Evolutionary conservation across 2,329 filamentous ascomycete genomes (phyloP).

Genomic region (Tolypocladium album): DNA sequence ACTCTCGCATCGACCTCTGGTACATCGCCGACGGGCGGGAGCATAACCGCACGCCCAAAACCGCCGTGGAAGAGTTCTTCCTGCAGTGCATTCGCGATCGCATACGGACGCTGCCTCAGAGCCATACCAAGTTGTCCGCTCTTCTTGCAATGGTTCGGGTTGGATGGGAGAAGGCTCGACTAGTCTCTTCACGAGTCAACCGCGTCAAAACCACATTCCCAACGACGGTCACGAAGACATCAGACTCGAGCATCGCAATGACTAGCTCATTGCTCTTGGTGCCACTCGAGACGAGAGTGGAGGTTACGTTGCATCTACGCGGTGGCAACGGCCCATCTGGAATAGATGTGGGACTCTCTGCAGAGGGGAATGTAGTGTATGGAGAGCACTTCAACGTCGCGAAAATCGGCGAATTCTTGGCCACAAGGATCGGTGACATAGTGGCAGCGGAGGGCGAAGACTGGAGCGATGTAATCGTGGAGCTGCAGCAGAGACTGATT

Average conservation of each 20-base stretch:
- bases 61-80: conserved; percentile 64
- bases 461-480: conserved; percentile 46
- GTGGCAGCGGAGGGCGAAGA: conserved; percentile 21
- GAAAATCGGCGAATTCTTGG: conserved; percentile 65
- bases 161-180: conserved; percentile 55
- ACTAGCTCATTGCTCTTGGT: conserved; percentile 50
- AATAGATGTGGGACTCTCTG: conserved; percentile 42
- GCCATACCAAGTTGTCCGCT: conserved; percentile 41
- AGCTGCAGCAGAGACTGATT: conserved; percentile 44
- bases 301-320: conserved; percentile 46
- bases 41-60: conserved; percentile 41
- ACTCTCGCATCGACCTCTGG: conserved; percentile 54
- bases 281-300: conserved; percentile 57
- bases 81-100: conserved; percentile 61
- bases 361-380: conserved; percentile 56
- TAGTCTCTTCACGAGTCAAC: conserved; percentile 49
- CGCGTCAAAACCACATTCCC: conserved; percentile 54
- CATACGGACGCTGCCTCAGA: conserved; percentile 50
- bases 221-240: conserved; percentile 50
- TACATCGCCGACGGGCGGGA: conserved; percentile 54
- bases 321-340: conserved; percentile 33
- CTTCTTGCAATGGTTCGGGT: conserved; percentile 49
- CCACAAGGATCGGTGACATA: conserved; percentile 37
- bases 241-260: conserved; percentile 56
- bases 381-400: conserved; percentile 67